Evolutionary conservation across 2,329 filamentous ascomycete species (phyloP).

Genomic region (Xylariaceae sp.): DNA sequence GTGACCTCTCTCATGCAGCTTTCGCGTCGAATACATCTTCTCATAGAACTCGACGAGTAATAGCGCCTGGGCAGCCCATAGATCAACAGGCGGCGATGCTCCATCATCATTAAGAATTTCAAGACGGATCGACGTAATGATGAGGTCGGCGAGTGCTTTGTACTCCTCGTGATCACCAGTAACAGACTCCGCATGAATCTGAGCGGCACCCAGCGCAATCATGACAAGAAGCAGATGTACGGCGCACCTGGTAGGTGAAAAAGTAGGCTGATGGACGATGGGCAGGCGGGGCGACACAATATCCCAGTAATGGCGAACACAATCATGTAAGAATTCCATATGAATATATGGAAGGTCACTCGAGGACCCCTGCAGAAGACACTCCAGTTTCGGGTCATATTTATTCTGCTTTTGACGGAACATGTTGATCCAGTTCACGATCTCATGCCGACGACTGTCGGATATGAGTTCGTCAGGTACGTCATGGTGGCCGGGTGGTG

Average conservation of each 20-base stretch:
- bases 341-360: conserved; percentile 54
- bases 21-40: conserved; percentile 82
- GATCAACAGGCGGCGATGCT: conserved; percentile 74
- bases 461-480: conserved; percentile 43
- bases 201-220: conserved; percentile 78
- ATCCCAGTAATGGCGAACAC: conserved; percentile 82
- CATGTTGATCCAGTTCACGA: conserved; percentile 41
- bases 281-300: conserved; percentile 81
- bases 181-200: conserved; percentile 62
- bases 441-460: conserved; percentile 43
- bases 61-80: conserved; percentile 85
- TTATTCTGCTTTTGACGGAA: conserved; percentile 44
- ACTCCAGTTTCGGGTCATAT: conserved; percentile 32
- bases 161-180: conserved; percentile 47
- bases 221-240: conserved; percentile 75
- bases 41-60: conserved; percentile 84
- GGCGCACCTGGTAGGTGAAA: conserved; percentile 73
- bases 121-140: conserved; percentile 70
- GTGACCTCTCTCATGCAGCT: conserved; percentile 80
- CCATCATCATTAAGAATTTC: conserved; percentile 79
- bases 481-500: conserved; percentile 39
- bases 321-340: conserved; percentile 78
- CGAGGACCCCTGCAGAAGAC: conserved; percentile 38
- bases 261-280: conserved; percentile 84
- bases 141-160: conserved; percentile 51